Conservation (phyloP, 2,329 filamentous ascomycete species). For the Emericellopsis atlantica region DNA sequence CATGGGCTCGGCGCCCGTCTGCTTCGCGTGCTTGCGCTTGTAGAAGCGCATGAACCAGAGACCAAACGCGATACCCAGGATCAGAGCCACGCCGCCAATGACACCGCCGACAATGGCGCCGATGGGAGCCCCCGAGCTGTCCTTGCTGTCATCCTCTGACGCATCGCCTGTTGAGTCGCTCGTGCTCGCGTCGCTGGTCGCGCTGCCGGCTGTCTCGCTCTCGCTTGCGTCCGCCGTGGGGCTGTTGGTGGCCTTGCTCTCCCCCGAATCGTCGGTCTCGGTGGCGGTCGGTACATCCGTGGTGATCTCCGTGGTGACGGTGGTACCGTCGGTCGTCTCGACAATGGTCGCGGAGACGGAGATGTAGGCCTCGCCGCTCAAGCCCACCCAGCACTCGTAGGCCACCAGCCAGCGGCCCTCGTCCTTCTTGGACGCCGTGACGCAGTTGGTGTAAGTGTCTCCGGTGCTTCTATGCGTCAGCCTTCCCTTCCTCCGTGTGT, state of each 20-base stretch:
- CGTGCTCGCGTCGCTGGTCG: not conserved
- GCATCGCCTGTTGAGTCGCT: not conserved
- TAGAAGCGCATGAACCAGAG: constrained; percentile 7
- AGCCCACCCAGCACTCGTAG: not conserved
- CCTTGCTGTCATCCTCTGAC: not conserved
- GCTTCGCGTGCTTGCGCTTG: not conserved
- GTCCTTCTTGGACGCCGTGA: not conserved
- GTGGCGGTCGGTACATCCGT: not conserved
- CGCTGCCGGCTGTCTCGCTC: not conserved
- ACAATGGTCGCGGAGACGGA: not conserved
- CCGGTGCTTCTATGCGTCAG: not conserved
- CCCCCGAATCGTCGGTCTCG: not conserved
- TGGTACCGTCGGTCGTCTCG: not conserved
- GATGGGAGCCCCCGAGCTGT: constrained; percentile 5
- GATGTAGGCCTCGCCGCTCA: not conserved
- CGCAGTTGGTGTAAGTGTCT: not conserved
- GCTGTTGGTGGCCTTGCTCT: too few relatives aligned
- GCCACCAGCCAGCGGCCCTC: not conserved
- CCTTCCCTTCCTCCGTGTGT: too few relatives aligned
- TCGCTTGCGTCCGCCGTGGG: not conserved
- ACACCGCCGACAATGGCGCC: constrained; percentile 12
- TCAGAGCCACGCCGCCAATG: constrained; percentile 9
- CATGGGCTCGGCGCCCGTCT: not conserved
- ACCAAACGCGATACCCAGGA: constrained; percentile 7
- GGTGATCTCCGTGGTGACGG: not conserved